phyloP scores from a whole-genome alignment of 2,329 filamentous ascomycete genomes.

The Elsinoe australis region DNA sequence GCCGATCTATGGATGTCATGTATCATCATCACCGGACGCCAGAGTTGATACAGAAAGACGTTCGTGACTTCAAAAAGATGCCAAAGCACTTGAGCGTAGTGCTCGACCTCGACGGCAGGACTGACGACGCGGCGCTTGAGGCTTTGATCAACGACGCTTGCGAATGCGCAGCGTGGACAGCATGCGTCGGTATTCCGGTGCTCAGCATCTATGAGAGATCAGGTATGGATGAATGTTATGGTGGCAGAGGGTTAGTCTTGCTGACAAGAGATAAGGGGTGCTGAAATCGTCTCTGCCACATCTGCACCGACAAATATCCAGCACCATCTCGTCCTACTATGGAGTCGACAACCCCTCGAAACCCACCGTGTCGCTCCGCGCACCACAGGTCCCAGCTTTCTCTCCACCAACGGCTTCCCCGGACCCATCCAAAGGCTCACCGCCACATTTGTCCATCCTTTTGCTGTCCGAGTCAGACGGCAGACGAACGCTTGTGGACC shows the following conservation, averaged over 20 bases:
- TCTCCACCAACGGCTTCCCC: conserved; percentile 39
- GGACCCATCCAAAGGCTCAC: conserved; percentile 31
- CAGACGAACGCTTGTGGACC: conserved; percentile 85
- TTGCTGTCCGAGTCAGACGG: conserved; percentile 84
- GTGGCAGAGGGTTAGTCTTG: neutral
- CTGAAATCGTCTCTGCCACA: conserved; percentile 85
- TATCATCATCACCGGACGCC: conserved; percentile 96
- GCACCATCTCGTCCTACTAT: conserved; percentile 81
- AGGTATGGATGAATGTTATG: conserved; percentile 45
- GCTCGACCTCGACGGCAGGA: conserved; percentile 62
- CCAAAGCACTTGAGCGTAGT: conserved; percentile 86
- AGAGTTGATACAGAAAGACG: conserved; percentile 82
- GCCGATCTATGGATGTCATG: conserved; percentile 70
- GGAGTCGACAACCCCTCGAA: conserved; percentile 54
- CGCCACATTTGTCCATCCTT: conserved; percentile 53
- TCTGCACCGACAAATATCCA: conserved; percentile 68
- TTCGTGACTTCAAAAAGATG: conserved; percentile 62
- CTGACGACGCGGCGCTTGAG: conserved; percentile 67
- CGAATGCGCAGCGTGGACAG: conserved; percentile 88
- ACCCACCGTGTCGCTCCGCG: conserved; percentile 64
- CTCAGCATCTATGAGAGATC: conserved; percentile 89
- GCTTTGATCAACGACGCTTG: conserved; percentile 81
- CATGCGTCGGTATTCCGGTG: conserved; percentile 76
- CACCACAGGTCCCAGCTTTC: conserved; percentile 60
- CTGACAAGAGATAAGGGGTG: conserved; percentile 53